phyloP scores from a whole-genome alignment of 208 protist genomes.

The Tritrichomonas musculus region DNA sequence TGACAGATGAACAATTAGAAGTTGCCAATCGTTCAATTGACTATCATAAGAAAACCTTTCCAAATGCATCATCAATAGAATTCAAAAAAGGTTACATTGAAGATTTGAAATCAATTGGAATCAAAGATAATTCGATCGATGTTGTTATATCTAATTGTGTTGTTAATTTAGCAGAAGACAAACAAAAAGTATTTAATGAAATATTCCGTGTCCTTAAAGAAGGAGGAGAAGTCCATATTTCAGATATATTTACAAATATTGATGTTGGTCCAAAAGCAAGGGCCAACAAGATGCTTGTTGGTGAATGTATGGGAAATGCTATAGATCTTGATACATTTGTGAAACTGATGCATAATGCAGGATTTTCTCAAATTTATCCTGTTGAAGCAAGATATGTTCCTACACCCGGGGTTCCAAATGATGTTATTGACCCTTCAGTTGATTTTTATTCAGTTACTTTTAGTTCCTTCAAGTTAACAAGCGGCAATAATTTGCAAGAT shows the following conservation, averaged over 20 bases:
- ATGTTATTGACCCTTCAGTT: not conserved
- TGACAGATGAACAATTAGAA: conserved; percentile 49
- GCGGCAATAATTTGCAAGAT: not conserved
- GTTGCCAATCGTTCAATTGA: conserved; percentile 18
- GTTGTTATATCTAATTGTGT: conserved; percentile 52
- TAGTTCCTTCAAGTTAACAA: not conserved
- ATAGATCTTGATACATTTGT: not conserved
- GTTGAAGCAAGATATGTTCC: not conserved
- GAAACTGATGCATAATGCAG: not conserved
- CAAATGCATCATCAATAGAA: not conserved
- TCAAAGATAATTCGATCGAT: conserved; percentile 37
- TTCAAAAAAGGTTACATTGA: conserved; percentile 50
- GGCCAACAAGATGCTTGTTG: conserved; percentile 41
- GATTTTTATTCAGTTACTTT: not conserved
- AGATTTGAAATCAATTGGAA: not conserved
- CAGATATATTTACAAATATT: conserved; percentile 37
- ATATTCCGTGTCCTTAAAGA: conserved; percentile 39
- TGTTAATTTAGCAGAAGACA: conserved; percentile 47
- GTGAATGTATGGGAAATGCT: conserved; percentile 45
- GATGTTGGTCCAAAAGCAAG: not conserved
- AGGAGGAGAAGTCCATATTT: conserved; percentile 50
- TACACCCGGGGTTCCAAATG: not conserved
- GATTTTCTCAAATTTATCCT: not conserved
- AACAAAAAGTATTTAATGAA: conserved; percentile 38
- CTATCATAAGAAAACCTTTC: not conserved